A percentile compares a stretch with the other conserved stretches of the same genome.
Conservation (phyloP, 2,329 filamentous ascomycete genomes). For the Fusarium sp. region DNA sequence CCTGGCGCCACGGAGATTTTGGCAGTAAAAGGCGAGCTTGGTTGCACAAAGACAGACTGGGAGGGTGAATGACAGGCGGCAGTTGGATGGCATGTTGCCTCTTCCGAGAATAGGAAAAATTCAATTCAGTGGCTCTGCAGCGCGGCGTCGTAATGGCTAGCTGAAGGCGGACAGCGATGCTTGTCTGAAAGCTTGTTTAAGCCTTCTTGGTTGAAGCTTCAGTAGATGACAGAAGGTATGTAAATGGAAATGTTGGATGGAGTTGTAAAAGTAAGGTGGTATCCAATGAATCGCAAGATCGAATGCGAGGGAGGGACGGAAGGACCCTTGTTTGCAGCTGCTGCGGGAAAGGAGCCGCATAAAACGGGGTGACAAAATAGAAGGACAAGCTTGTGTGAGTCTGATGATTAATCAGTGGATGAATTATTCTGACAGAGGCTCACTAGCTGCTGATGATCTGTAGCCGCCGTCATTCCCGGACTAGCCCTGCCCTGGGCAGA, state of each 20-base stretch:
- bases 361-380: background rate
- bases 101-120: conserved; percentile 19
- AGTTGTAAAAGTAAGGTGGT: background rate
- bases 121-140: conserved; percentile 18
- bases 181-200: conserved; percentile 28
- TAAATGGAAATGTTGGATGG: background rate
- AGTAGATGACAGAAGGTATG: conserved; percentile 10
- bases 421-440: background rate
- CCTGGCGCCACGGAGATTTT: conserved; percentile 12
- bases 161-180: conserved; percentile 18
- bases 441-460: background rate
- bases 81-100: conserved; percentile 33
- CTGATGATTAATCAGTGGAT: background rate
- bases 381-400: background rate
- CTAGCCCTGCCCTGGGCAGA: background rate
- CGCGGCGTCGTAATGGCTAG: conserved; percentile 18
- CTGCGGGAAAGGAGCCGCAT: background rate
- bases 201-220: conserved; percentile 8
- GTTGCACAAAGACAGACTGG: conserved; percentile 7
- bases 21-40: conserved; percentile 1
- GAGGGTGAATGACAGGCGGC: conserved; percentile 16
- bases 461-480: conserved; percentile 21
- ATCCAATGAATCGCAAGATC: conserved; percentile 8
- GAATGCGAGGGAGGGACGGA: conserved; percentile 13
- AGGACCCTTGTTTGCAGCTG: conserved; percentile 22